Evolutionary conservation across 2,329 filamentous ascomycete genomes (phyloP), one percentile per base, ranked within the genome.

Genomic region (Ceratocystiopsis minuta): DNA sequence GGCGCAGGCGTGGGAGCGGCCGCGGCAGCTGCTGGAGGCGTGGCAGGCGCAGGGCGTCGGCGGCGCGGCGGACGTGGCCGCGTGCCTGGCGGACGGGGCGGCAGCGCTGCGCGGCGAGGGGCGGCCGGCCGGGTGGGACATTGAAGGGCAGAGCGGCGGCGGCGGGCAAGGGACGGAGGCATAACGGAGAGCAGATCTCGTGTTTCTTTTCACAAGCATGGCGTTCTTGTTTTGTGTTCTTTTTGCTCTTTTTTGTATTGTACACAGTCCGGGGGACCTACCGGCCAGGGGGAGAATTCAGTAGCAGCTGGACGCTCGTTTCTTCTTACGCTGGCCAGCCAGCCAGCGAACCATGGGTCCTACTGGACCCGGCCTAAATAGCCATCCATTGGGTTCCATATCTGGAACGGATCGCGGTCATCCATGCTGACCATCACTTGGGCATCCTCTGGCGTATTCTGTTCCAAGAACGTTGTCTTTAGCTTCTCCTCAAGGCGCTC

Each of bases 401-500:
- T 80, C 40, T 79, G 78, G 60, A 86, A 98, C 0, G 90, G 90
- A 67, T 98, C 90, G 45, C 75, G 68, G 60, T 98, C 90, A 36
- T 67, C 67, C 56, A 80, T 68, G 58, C 87, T 95, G 39, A 92
- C 73, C 44, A 78, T 58, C 14, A 96, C 39, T 64, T 59, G 41
- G 59, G 62, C 32, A 94, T 58, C 45, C 65, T 60, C 34, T 64
- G 63, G 51, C 75, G 64, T 51, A n/a, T n/a, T n/a, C n/a, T n/a
- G n/a, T n/a, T n/a, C n/a, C n/a, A n/a, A n/a, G n/a, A n/a, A n/a
- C n/a, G n/a, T n/a, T n/a, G n/a, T n/a, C n/a, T n/a, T n/a, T n/a
- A 95, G 60, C 57, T 76, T 73, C 16, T 66, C 65, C 51, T 70
- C 69, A 62, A 98, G 69, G 38, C 81, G 74, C 45, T 78, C 68